Conservation (phyloP, 2,329 filamentous ascomycete genomes). For the Bretziella fagacearum region DNA sequence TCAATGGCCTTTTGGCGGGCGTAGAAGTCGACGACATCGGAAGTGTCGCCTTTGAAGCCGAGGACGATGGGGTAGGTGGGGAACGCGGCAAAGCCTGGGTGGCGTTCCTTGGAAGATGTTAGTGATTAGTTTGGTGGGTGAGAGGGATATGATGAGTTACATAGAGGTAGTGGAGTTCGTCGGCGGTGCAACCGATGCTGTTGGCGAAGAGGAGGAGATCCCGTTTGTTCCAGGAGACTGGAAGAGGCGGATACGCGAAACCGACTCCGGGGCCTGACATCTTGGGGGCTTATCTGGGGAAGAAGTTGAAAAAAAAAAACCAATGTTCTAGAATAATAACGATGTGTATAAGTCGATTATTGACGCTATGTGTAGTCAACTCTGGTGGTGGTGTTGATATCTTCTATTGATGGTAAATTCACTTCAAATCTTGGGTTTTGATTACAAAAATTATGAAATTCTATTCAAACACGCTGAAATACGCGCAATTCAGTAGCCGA, state of each 20-base stretch:
- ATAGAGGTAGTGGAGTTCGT: constrained; percentile 87
- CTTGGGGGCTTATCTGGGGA: neutral
- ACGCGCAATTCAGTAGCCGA: neutral
- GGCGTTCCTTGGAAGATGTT: constrained; percentile 47
- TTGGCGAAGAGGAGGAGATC: constrained; percentile 81
- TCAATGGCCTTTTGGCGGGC: constrained; percentile 44
- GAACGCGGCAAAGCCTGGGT: constrained; percentile 74
- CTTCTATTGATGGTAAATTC: too few species aligned
- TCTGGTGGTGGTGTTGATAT: too few species aligned
- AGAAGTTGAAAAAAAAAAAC: neutral
- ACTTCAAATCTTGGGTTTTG: too few species aligned
- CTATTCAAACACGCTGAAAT: too few species aligned
- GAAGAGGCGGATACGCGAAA: constrained; percentile 59
- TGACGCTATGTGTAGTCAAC: too few species aligned
- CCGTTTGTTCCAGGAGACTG: constrained; percentile 73
- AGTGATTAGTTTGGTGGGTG: neutral
- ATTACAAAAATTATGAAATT: too few species aligned
- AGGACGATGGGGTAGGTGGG: constrained; percentile 76
- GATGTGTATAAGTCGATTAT: too few species aligned
- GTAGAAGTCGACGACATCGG: constrained; percentile 77
- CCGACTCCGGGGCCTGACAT: constrained; percentile 41
- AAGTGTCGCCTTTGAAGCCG: constrained; percentile 59
- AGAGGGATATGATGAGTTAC: constrained; percentile 27
- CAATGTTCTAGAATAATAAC: too few species aligned
- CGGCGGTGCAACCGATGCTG: constrained; percentile 68